A percentile compares a stretch with the other conserved stretches of the same genome.
Evolutionary conservation across 148 eudicot genomes (phyloP).

Genomic region (Heliosperma pusillum): DNA sequence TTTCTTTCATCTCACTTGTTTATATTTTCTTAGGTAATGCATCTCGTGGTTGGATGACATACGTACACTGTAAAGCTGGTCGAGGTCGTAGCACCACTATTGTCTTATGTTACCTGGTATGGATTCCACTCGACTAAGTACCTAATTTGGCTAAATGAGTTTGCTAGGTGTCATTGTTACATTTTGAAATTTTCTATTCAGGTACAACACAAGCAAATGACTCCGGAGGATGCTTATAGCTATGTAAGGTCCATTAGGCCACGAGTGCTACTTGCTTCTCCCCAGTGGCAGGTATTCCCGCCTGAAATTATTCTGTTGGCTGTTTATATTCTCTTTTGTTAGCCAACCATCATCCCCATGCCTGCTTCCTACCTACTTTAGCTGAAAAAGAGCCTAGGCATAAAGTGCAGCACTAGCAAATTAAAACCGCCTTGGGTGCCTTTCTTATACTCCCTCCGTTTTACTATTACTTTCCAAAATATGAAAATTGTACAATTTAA

Average conservation of each 20-base stretch:
- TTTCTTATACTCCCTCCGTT: no score
- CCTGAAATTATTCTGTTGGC: background rate
- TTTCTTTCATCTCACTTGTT: background rate
- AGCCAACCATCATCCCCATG: background rate
- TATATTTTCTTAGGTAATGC: constrained; percentile 49
- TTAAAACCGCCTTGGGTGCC: no score
- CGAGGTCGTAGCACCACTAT: constrained; percentile 96
- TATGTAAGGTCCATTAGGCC: constrained; percentile 87
- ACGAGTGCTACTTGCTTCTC: constrained; percentile 68
- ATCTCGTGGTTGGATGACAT: constrained; percentile 54
- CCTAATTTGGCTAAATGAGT: constrained; percentile 1
- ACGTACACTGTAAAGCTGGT: constrained; percentile 96
- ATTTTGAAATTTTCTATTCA: constrained; percentile 25
- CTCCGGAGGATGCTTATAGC: constrained; percentile 70
- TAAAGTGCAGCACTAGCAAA: no score
- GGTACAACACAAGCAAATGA: constrained; percentile 87
- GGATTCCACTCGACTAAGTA: background rate
- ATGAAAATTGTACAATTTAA: no score
- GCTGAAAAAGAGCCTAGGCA: background rate
- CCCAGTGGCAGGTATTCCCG: constrained; percentile 68
- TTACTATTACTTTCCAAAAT: no score
- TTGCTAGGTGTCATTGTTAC: background rate
- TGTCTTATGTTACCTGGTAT: constrained; percentile 77
- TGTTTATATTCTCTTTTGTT: background rate
- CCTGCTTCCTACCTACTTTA: background rate